Percentiles rank a stretch among this genome's conserved stretches.
Evolutionary conservation across 2,329 filamentous ascomycete genomes (phyloP).

Genomic region (Pseudogymnoascus sp.): DNA sequence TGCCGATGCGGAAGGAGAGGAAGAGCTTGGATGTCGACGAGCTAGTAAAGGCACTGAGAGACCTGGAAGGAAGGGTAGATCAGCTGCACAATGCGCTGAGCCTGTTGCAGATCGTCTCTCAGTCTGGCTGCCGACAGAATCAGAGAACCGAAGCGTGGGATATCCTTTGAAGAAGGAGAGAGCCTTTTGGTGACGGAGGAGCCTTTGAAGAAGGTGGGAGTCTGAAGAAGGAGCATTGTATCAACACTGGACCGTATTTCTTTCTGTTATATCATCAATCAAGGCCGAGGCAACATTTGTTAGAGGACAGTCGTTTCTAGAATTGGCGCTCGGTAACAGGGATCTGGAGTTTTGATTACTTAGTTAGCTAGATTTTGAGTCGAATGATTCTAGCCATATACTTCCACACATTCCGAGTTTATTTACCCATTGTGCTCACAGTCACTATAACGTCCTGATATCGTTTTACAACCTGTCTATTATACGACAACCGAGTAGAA

Average conservation of each 20-base stretch:
- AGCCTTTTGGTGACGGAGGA: not conserved
- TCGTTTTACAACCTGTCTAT: not conserved
- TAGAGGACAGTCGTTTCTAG: constrained; percentile 32
- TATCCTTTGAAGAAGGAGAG: not conserved
- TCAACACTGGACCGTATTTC: constrained; percentile 15
- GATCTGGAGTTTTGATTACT: not conserved
- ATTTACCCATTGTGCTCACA: constrained; percentile 12
- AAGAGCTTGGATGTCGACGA: constrained; percentile 1
- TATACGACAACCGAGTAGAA: not conserved
- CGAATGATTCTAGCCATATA: not conserved
- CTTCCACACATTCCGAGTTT: not conserved
- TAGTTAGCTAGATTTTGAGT: not conserved
- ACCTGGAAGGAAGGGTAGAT: not conserved
- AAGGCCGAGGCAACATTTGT: constrained; percentile 21
- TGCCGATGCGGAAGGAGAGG: not conserved
- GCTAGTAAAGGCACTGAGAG: not conserved
- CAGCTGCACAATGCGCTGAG: not conserved
- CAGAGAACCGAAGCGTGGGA: not conserved
- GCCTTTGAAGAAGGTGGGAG: not conserved
- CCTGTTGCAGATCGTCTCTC: not conserved
- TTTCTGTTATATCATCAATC: constrained; percentile 30
- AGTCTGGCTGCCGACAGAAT: not conserved
- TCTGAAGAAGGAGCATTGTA: not conserved
- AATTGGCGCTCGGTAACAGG: constrained; percentile 28
- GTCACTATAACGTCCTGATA: constrained; percentile 30